Evolutionary conservation across 202 grass and related monocot genomes (phyloP).

Genomic region (Musa balbisiana): DNA sequence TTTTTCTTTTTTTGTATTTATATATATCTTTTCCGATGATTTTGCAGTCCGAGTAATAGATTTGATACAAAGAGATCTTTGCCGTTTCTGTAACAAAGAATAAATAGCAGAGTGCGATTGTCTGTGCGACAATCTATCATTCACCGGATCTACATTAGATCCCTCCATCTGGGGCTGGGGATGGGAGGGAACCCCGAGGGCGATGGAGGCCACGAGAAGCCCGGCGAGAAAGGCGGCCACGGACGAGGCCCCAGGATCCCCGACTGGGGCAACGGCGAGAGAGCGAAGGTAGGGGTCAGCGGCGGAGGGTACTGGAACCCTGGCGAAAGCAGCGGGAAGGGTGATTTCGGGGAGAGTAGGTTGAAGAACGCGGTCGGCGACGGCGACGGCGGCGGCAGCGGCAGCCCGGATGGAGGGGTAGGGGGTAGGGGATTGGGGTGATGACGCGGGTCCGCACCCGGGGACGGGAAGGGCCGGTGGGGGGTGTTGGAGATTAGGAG

Average conservation of each 20-base stretch:
- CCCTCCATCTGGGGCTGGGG: background rate
- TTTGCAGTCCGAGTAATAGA: too few species aligned
- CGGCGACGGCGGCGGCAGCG: background rate
- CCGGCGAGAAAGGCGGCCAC: background rate
- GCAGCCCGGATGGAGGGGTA: background rate
- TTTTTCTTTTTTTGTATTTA: too few species aligned
- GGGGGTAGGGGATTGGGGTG: background rate
- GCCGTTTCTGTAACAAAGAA: too few species aligned
- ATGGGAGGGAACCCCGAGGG: background rate
- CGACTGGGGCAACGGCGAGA: background rate
- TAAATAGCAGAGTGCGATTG: background rate
- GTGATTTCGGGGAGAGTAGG: background rate
- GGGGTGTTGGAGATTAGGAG: constrained; percentile 37
- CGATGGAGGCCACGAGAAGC: background rate
- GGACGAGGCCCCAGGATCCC: background rate
- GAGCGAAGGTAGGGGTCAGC: background rate
- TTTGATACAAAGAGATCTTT: too few species aligned
- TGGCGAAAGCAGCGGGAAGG: background rate
- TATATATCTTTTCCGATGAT: too few species aligned
- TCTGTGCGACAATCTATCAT: background rate
- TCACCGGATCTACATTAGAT: background rate
- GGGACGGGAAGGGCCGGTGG: constrained; percentile 1
- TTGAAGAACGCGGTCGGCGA: background rate
- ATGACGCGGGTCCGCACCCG: background rate
- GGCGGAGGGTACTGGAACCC: background rate